These are phyloP conservation scores for Suillus luteus DNA, from an alignment of 768 basidiomycete species.

Conservation along the genomic window DNA sequence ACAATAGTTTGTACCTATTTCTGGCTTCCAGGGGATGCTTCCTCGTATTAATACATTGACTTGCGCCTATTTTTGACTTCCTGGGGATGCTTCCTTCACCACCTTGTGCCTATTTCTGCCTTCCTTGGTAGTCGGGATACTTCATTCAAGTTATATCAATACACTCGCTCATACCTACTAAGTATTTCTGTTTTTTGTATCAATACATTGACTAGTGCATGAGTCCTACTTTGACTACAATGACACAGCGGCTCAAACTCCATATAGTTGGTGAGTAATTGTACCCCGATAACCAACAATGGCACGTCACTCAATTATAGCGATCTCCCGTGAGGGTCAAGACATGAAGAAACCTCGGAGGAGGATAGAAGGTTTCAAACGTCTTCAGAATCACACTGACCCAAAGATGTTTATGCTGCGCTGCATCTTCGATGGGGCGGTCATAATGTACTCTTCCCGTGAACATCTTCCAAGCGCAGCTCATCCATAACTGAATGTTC, in stretches of 20 bases:
- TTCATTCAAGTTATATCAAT: too few species aligned
- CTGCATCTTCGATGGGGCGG: conserved; percentile 48
- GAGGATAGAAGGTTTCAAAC: conserved; percentile 33
- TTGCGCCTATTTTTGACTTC: too few species aligned
- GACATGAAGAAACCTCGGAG: conserved; percentile 15
- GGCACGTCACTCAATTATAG: conserved; percentile 17
- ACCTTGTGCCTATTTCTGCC: too few species aligned
- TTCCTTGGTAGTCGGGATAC: too few species aligned
- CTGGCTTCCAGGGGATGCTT: too few species aligned
- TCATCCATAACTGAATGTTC: too few species aligned
- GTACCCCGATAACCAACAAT: background rate
- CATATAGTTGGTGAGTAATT: conserved; percentile 31
- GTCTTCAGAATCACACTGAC: conserved; percentile 39
- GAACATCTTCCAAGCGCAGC: background rate
- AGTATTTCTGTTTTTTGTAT: too few species aligned
- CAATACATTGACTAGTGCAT: conserved; percentile 18
- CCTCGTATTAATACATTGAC: too few species aligned
- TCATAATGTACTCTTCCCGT: conserved; percentile 42
- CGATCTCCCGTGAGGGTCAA: conserved; percentile 14
- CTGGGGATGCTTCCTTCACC: too few species aligned
- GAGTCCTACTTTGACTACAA: conserved; percentile 7
- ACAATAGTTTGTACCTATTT: too few species aligned
- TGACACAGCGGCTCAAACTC: conserved; percentile 13
- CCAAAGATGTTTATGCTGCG: conserved; percentile 43
- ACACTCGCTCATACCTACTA: too few species aligned